Evolutionary conservation across 176 grass and related monocot species (phyloP).

Genomic region (Microstegium vimineum): DNA sequence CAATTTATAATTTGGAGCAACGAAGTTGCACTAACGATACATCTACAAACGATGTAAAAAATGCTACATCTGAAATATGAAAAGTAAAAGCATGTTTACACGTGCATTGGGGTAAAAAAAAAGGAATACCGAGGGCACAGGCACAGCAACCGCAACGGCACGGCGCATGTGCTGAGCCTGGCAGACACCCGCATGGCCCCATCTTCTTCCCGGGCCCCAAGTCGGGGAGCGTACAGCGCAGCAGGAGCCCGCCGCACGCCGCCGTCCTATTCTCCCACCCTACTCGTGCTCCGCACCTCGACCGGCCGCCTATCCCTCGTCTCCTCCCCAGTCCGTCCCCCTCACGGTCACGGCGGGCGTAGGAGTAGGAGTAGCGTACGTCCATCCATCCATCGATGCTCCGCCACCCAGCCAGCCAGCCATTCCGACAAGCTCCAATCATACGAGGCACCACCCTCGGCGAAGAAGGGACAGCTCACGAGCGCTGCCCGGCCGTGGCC

Average conservation of each 20-base stretch:
- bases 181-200: not conserved
- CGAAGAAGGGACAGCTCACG: constrained; percentile 7
- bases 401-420: too few species aligned
- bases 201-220: not conserved
- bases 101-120: not conserved
- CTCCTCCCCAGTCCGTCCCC: too few species aligned
- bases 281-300: not conserved
- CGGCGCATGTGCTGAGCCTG: not conserved
- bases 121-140: not conserved
- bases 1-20: too few species aligned
- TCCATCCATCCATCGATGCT: not conserved
- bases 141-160: not conserved
- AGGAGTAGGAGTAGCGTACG: not conserved
- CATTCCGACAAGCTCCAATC: constrained; percentile 23
- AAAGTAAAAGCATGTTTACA: not conserved
- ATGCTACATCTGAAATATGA: not conserved
- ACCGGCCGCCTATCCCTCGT: not conserved
- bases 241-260: not conserved
- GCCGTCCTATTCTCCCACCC: not conserved
- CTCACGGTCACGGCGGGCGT: not conserved
- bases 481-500: not conserved
- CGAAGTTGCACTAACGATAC: too few species aligned
- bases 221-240: not conserved
- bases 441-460: constrained; percentile 10
- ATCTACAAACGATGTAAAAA: not conserved